phyloP scores from a whole-genome alignment of 2,329 filamentous ascomycete genomes.

The Fusarium tjaetaba region DNA sequence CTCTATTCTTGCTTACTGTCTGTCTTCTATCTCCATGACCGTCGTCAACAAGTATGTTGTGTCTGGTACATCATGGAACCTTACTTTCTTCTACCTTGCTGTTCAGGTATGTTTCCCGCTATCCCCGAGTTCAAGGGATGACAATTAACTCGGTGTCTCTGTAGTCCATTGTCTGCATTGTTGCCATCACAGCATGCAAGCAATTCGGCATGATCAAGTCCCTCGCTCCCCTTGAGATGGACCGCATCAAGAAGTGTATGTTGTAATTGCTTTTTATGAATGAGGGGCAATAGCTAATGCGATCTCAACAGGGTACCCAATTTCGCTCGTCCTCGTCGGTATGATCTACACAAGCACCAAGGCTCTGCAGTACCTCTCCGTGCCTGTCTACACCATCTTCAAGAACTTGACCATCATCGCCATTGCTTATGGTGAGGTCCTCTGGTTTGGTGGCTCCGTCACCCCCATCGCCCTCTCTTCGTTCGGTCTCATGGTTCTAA shows the following conservation, averaged over 20 bases:
- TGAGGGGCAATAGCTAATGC: background rate
- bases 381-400: constrained; percentile 99
- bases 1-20: constrained; percentile 90
- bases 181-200: constrained; percentile 85
- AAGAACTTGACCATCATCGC: constrained; percentile 99
- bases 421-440: constrained; percentile 96
- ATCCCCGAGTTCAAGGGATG: background rate
- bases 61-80: constrained; percentile 88
- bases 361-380: constrained; percentile 94
- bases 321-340: constrained; percentile 92
- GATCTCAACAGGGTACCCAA: constrained; percentile 82
- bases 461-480: constrained; percentile 88
- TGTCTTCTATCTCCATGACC: constrained; percentile 97
- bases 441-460: constrained; percentile 97
- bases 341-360: constrained; percentile 99
- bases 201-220: constrained; percentile 83
- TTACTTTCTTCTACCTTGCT: constrained; percentile 94
- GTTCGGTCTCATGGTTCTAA: constrained; percentile 96
- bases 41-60: constrained; percentile 99
- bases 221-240: constrained; percentile 81
- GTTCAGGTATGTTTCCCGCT: constrained; percentile 76
- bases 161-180: constrained; percentile 88
- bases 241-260: constrained; percentile 93
- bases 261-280: background rate
- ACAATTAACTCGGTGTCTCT: background rate